Percentiles rank a stretch among this genome's conserved stretches.
These are phyloP conservation scores for Boletales sp. DNA, from an alignment of 768 basidiomycete species.

Conservation along the genomic window DNA sequence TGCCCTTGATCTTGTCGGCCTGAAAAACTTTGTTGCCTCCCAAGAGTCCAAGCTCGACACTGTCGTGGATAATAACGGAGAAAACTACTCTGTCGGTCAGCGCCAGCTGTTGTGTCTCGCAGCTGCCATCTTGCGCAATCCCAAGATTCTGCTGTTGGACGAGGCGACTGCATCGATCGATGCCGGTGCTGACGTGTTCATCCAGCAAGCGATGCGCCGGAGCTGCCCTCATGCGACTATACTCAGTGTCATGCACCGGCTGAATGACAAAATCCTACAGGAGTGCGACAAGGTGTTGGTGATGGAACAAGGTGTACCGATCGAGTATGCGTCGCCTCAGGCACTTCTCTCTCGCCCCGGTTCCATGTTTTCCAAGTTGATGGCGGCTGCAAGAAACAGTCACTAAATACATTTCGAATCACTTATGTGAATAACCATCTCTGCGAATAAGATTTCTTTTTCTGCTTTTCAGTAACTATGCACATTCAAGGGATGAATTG, in stretches of 20 bases:
- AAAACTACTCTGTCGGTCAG: conserved; percentile 86
- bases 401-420: background rate
- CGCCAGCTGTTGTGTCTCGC: conserved; percentile 72
- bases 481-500: no score
- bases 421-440: no score
- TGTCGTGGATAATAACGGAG: conserved; percentile 67
- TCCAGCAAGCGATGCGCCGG: conserved; percentile 33
- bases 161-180: conserved; percentile 65
- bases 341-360: conserved; percentile 20
- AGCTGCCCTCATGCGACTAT: conserved; percentile 30
- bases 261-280: conserved; percentile 24
- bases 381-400: conserved; percentile 21
- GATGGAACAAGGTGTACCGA: conserved; percentile 37
- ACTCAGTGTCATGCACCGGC: conserved; percentile 29
- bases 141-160: conserved; percentile 28
- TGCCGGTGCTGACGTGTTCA: conserved; percentile 79
- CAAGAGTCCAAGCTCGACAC: conserved; percentile 79
- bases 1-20: conserved; percentile 35
- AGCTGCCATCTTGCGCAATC: conserved; percentile 29
- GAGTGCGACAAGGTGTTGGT: conserved; percentile 32
- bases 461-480: background rate
- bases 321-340: conserved; percentile 24
- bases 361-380: conserved; percentile 28
- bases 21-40: conserved; percentile 71
- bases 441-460: background rate